Evolutionary conservation across 2,329 filamentous ascomycete species (phyloP).

Genomic region (Didymella pomorum): DNA sequence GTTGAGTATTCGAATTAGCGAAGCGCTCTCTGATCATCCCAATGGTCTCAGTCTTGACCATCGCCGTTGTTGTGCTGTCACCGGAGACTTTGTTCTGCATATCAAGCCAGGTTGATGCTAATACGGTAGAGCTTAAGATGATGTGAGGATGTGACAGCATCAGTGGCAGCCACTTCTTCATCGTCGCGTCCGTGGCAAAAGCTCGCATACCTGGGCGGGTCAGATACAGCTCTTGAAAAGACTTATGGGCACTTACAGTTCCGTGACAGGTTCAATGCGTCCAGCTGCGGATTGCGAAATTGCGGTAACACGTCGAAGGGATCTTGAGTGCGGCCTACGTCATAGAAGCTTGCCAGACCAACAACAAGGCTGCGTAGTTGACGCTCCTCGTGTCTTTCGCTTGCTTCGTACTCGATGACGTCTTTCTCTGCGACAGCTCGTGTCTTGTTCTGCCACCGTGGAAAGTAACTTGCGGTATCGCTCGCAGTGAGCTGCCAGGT

Average conservation of each 20-base stretch:
- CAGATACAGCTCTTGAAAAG: neutral
- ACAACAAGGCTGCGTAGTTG: constrained; percentile 25
- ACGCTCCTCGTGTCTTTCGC: constrained; percentile 28
- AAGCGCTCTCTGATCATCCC: constrained; percentile 39
- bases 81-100: constrained; percentile 32
- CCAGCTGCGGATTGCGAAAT: neutral
- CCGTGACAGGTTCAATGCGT: constrained; percentile 7
- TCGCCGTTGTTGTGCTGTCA: constrained; percentile 37
- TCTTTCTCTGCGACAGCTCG: neutral
- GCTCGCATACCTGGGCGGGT: constrained; percentile 27
- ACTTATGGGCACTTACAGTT: constrained; percentile 1
- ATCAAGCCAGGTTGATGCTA: constrained; percentile 42
- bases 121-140: constrained; percentile 35
- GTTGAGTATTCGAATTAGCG: constrained; percentile 10
- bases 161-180: constrained; percentile 38
- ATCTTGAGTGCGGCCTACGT: constrained; percentile 22
- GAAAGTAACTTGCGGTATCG: constrained; percentile 8
- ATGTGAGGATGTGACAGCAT: constrained; percentile 39
- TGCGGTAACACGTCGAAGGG: constrained; percentile 7
- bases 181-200: constrained; percentile 33
- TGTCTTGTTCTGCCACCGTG: neutral
- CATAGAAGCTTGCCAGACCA: constrained; percentile 20
- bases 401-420: constrained; percentile 30
- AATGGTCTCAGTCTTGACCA: constrained; percentile 40
- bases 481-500: constrained; percentile 9